A percentile compares a stretch with the other conserved stretches of the same genome.
These are phyloP conservation scores for Lachancea lanzarotensis DNA, from an alignment of 805 yeast genomes.

Conservation along the genomic window DNA sequence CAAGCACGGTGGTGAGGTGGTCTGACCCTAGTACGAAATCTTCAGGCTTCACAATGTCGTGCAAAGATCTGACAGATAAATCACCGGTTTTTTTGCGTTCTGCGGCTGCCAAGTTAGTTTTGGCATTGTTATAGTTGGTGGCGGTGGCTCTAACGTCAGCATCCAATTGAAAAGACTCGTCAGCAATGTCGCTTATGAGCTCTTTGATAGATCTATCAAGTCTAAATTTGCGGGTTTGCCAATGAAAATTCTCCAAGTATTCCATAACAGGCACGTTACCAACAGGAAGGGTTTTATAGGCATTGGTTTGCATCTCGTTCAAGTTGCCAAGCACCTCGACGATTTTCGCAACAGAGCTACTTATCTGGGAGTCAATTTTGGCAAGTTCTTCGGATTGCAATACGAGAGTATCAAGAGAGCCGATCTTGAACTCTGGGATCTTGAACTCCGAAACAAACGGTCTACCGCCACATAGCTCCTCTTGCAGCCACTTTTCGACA, in stretches of 20 bases:
- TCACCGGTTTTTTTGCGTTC: constrained; percentile 94
- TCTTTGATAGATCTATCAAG: constrained; percentile 77
- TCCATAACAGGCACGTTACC: constrained; percentile 45
- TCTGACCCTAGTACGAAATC: constrained; percentile 85
- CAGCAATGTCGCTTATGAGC: constrained; percentile 59
- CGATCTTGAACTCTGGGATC: constrained; percentile 85
- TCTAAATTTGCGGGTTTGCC: constrained; percentile 86
- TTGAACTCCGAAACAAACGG: constrained; percentile 50
- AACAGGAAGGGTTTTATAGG: constrained; percentile 47
- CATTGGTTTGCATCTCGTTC: constrained; percentile 37
- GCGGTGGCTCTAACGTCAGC: constrained; percentile 74
- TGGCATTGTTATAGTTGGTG: constrained; percentile 72
- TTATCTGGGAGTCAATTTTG: constrained; percentile 75
- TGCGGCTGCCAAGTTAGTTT: constrained; percentile 75
- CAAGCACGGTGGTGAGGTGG: constrained; percentile 73
- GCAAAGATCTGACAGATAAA: constrained; percentile 81
- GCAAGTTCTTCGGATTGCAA: constrained; percentile 84
- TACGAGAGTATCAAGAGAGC: constrained; percentile 87
- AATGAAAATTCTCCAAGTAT: constrained; percentile 67
- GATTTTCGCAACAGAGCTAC: constrained; percentile 60
- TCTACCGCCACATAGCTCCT: constrained; percentile 49
- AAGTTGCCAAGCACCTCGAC: constrained; percentile 61
- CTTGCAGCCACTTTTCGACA: constrained; percentile 48
- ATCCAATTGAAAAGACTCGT: constrained; percentile 79
- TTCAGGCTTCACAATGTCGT: constrained; percentile 75